A percentile compares a stretch with the other conserved stretches of the same genome.
These are phyloP conservation scores for Parathielavia appendiculata DNA, from an alignment of 495 filamentous ascomycete species.

Conservation along the genomic window DNA sequence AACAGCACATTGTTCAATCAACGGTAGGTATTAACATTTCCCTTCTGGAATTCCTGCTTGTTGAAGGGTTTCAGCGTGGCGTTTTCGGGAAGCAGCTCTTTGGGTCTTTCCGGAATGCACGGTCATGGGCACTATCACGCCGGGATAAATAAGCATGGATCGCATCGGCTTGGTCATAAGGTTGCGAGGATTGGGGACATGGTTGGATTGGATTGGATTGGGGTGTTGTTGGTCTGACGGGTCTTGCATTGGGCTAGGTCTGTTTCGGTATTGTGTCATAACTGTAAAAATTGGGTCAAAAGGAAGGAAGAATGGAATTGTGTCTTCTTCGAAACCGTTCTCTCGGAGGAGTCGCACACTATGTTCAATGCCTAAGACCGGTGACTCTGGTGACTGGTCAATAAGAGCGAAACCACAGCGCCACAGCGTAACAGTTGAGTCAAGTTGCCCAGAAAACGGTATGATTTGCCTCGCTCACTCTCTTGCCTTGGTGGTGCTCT, in stretches of 20 bases:
- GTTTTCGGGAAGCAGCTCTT: conserved; percentile 31
- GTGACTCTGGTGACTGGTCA: not conserved
- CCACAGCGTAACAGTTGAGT: too few species aligned
- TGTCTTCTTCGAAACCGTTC: not conserved
- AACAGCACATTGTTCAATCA: conserved; percentile 24
- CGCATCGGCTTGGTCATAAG: conserved; percentile 24
- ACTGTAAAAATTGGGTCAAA: conserved; percentile 16
- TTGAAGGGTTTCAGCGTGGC: conserved; percentile 42
- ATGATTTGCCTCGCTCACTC: too few species aligned
- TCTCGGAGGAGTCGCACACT: too few species aligned
- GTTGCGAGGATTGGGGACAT: conserved; percentile 14
- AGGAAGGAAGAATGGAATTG: conserved; percentile 6
- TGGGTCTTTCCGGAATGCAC: conserved; percentile 15
- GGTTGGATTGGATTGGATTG: not conserved
- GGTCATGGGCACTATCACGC: conserved; percentile 13
- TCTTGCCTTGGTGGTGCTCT: too few species aligned
- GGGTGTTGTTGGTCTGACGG: not conserved
- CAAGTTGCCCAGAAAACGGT: too few species aligned
- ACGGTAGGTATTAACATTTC: conserved; percentile 45
- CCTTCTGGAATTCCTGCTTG: conserved; percentile 35
- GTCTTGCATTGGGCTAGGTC: conserved; percentile 14
- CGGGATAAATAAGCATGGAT: conserved; percentile 24
- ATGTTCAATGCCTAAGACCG: not conserved
- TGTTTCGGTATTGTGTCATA: conserved; percentile 19
- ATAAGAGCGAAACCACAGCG: not conserved